Evolutionary conservation across 163 green algal genomes (phyloP), one percentile per base, ranked within the genome.

Genomic region (Scenedesmus sp.): DNA sequence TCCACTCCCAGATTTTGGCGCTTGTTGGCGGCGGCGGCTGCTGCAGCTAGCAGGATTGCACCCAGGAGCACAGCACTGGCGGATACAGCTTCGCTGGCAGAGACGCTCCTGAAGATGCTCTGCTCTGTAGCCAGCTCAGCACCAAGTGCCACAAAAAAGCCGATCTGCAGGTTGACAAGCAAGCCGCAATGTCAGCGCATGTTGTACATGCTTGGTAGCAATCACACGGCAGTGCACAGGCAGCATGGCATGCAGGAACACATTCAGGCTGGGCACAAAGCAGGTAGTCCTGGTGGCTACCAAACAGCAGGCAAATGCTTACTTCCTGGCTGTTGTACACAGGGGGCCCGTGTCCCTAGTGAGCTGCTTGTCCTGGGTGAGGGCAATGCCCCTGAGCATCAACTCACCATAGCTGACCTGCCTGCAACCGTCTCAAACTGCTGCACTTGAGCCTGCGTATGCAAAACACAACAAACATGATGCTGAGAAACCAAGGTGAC

Each of bases 111-210:
- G 37, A 90, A 90, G n/a, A 90, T 78, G 42, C 70, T 85, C 18
- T 65, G 46, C 86, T 84, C 68, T 51, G 86, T 90, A 2, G 65
- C 43, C 86, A 90, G 35, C 72, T 90, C 86, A 42, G 86, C 86
- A 44, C 24, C 33, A 16, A 90, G 51, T 68, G 86, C 86, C 24
- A 90, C 72, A 56, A 73, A 46, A 49, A 90, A 85, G 49, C 86
- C 86, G 16, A 90, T 85, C 86, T 90, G 86, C 86, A 85, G 46
- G 6, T 10, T 33, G 1, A 83, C 13, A 4, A 68, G n/a, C 30
- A 35, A 5, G 30, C 33, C 20, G 13, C 18, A 35, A 6, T 35
- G 73, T 15, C 1, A 42, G 4, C n/a, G 70, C 7, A 24, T 26
- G 35, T 26, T 30, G 15, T 7, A 26, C 13, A 24, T 26, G 7